Evolutionary conservation across 345 rosid species (phyloP), one percentile per base, ranked within the genome.

Genomic region (Physaria fendleri): DNA sequence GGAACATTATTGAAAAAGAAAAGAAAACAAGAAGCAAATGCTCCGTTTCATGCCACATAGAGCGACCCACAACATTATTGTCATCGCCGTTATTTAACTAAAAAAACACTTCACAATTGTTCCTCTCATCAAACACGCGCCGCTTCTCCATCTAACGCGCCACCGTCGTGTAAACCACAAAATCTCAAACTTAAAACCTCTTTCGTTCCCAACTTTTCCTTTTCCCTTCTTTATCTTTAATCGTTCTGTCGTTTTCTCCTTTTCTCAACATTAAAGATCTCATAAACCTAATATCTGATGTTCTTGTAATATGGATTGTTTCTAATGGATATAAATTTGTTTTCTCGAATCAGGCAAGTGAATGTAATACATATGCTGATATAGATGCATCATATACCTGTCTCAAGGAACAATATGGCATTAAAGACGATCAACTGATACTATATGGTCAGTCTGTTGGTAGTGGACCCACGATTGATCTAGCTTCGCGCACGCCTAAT

Each of bases 361-460:
- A 93, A 65, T 88, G 66, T 74, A 88, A 93, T 73, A 93, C 99
- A 7, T 93, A 86, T 43, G 95, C 95, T 17, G 99, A 88, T 72
- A 82, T 88, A 66, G 95, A 88, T 61, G 86, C 97, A 6, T 83
- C 73, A 20, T 88, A 93, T 72, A 81, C 67, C 32, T 93, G 99
- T 71, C 91, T 93, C 44, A 83, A 68, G 74, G 99, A 93, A 44
- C 82, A 78, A 28, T 93, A 84, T 64, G 97, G 89, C 18, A 81
- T 93, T 14, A 79, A 80, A 69, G 97, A 93, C 66, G 99, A 93
- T 42, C 85, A 88, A 59, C 64, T 88, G 61, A 93, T 93, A 71
- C 66, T 88, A 52, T 93, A 86, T 43, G 99, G 99, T 20, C 99
- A 93, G 70, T 93, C 99, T 59, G 99, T 93, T 55, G 99, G 99